Percentiles rank a stretch among this genome's conserved stretches.
Evolutionary conservation across 108 stramenopile genomes (phyloP).

Genomic region (Skeletonema menzelii): DNA sequence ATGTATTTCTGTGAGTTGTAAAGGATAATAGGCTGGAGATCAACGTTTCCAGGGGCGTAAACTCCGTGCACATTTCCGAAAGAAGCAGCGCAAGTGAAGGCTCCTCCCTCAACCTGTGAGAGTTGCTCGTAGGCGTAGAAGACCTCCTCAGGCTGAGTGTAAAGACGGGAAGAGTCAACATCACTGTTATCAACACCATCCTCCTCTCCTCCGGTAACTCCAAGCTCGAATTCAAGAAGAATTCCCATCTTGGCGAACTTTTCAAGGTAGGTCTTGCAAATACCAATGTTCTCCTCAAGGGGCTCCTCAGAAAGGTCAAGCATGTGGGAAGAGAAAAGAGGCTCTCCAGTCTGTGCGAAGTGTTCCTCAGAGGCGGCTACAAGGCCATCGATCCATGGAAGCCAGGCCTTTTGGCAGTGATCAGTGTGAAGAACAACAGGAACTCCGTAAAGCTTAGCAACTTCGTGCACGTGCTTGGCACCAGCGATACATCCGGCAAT

Average conservation of each 20-base stretch:
- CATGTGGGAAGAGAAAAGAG: conserved; percentile 97
- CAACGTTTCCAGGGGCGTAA: conserved; percentile 95
- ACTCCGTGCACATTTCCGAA: conserved; percentile 98
- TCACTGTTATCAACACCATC: conserved; percentile 96
- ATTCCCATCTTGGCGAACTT: conserved; percentile 86
- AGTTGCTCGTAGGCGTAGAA: conserved; percentile 89
- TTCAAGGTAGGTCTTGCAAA: conserved; percentile 94
- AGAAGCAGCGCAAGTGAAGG: conserved; percentile 91
- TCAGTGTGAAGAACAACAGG: conserved; percentile 96
- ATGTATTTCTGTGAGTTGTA: conserved; percentile 90
- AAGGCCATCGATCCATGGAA: conserved; percentile 97
- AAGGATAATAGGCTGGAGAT: conserved; percentile 92
- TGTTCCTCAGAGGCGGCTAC: conserved; percentile 89
- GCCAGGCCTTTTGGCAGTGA: conserved; percentile 94
- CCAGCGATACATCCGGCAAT: conserved; percentile 91
- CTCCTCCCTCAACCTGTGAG: conserved; percentile 73
- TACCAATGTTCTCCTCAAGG: conserved; percentile 95
- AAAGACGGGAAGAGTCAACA: conserved; percentile 88
- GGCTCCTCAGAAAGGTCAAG: conserved; percentile 96
- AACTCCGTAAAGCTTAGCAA: conserved; percentile 93
- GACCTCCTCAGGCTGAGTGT: conserved; percentile 97
- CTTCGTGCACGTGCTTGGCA: conserved; percentile 94
- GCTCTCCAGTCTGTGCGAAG: conserved; percentile 82
- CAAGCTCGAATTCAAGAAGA: conserved; percentile 96
- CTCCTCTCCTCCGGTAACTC: conserved; percentile 97